Conservation (phyloP, 768 basidiomycete species). For the Boletus sp. region DNA sequence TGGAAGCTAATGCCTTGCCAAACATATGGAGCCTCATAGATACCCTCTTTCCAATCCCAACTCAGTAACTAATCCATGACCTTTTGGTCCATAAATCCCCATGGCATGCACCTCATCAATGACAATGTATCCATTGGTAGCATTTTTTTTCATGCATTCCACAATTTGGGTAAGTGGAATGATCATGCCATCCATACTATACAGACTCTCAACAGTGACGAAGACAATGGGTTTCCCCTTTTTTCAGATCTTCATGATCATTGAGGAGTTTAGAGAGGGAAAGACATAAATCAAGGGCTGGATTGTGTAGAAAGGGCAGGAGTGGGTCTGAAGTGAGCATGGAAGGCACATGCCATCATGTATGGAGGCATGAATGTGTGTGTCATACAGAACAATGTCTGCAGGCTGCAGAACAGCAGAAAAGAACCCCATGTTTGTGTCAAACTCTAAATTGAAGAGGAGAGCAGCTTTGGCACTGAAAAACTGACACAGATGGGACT, state of each 20-base stretch:
- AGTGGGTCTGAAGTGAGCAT: constrained; percentile 40
- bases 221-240: no score
- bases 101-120: constrained; percentile 95
- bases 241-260: no score
- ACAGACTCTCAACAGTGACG: constrained; percentile 85
- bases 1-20: no score
- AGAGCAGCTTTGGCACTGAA: constrained; percentile 66
- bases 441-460: no score
- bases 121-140: constrained; percentile 75
- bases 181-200: no score
- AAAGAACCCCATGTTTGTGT: constrained; percentile 89
- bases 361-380: constrained; percentile 86
- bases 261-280: no score
- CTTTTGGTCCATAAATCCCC: constrained; percentile 79
- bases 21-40: no score
- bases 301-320: no score
- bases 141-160: constrained; percentile 52
- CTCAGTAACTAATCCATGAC: constrained; percentile 78
- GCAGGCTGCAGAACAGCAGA: constrained; percentile 71
- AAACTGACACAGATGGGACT: constrained; percentile 61
- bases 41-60: no score
- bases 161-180: no score
- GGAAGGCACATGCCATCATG: constrained; percentile 79
- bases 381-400: constrained; percentile 81
- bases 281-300: no score